Evolutionary conservation across 805 yeast species (phyloP), one percentile per base, ranked within the genome.

Genomic region (Yamadazyma olivae): DNA sequence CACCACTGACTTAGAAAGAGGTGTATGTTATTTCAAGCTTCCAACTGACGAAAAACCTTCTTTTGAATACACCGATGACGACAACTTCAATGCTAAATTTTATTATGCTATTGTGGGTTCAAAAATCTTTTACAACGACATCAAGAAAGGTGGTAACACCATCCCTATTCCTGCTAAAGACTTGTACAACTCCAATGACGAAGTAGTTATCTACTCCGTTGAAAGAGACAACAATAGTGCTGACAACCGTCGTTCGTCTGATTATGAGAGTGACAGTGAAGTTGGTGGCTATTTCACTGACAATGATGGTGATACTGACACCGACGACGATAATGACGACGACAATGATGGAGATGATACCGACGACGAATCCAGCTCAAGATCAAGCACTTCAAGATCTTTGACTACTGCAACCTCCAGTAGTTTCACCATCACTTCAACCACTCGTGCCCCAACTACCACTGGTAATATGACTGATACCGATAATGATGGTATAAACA

Each of bases 151-250:
- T 8, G 36, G 36, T 18, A 33, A 14, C 7, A 15, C 8, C 4
- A 33, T 33, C 27, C 26, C 36, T 6, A 33, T 33, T 33, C 36
- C 36, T 17, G 36, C 36, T 6, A 18, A 27, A 18, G 31, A 33
- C n/a, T 33, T 33, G 14, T n/a, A n/a, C n/a, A n/a, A n/a, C n/a
- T 17, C 18, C 16, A n/a, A 17, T n/a, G n/a, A 18, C 12, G 31
- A 33, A 18, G 36, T 33, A 5, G 26, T 26, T 6, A 25, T 33
- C 16, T 32, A 23, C 15, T 32, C 35, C n/a, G 35, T 32, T 24
- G 35, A 22, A 32, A 32, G 29, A 25, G 16, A 19, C 13, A 23
- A 32, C 14, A 17, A 15, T 13, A 10, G n/a, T 14, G 18, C 13
- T 20, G 18, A 30, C 33, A 8, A 30, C 12, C 10, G 18, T 6